Conservation (phyloP, 768 basidiomycete genomes). For the Leccinum longicurvipes region DNA sequence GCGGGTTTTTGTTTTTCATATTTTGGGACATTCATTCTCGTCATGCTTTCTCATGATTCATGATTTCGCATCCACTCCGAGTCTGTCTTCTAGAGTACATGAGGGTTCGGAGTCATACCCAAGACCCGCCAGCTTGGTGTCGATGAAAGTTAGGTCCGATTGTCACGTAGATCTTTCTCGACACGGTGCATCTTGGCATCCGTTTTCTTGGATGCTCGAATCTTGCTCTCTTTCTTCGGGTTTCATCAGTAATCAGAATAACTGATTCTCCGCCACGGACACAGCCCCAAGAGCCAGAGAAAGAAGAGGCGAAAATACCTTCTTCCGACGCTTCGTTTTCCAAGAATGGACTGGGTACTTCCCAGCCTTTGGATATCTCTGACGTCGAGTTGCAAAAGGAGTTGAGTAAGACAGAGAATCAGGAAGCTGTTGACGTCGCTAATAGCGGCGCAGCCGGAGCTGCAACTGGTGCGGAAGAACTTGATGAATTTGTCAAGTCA, state of each 20-base stretch:
- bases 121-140: background rate
- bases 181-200: background rate
- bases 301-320: background rate
- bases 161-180: background rate
- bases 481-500: conserved; percentile 4
- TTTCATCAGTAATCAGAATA: background rate
- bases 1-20: no score
- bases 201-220: background rate
- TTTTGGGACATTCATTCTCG: background rate
- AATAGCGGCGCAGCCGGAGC: background rate
- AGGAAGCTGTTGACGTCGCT: background rate
- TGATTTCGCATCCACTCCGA: background rate
- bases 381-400: background rate
- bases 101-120: background rate
- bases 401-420: background rate
- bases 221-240: background rate
- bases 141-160: background rate
- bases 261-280: conserved; percentile 6
- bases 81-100: background rate
- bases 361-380: background rate
- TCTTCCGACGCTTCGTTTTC: background rate
- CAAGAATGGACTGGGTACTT: background rate
- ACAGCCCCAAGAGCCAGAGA: conserved; percentile 3
- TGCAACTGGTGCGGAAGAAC: background rate
- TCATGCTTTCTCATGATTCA: background rate